Evolutionary conservation across 2,329 filamentous ascomycete genomes (phyloP).

Genomic region (Pseudonectria foliicola): DNA sequence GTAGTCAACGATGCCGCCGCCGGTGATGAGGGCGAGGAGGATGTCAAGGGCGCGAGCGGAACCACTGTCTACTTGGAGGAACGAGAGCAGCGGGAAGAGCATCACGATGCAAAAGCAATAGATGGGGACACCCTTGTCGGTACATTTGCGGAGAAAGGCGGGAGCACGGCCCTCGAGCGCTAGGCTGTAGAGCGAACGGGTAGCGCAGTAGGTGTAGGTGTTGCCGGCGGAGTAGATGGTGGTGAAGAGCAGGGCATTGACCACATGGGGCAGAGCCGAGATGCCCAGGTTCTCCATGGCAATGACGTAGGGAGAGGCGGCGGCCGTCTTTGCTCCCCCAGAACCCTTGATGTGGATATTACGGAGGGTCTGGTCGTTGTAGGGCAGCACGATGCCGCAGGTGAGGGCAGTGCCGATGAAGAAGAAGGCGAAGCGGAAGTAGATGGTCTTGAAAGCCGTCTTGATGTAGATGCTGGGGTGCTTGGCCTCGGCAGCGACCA

Average conservation of each 20-base stretch:
- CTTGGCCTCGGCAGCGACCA: slow-evolving; percentile 64
- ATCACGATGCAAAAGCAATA: slow-evolving; percentile 64
- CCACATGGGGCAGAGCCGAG: slow-evolving; percentile 57
- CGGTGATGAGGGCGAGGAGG: slow-evolving; percentile 64
- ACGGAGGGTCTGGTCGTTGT: slow-evolving; percentile 58
- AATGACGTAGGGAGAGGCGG: slow-evolving; percentile 59
- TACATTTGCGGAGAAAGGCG: slow-evolving; percentile 52
- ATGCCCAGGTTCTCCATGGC: slow-evolving; percentile 63
- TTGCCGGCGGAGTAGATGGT: slow-evolving; percentile 63
- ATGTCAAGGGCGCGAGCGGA: slow-evolving; percentile 63
- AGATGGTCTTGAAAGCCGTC: slow-evolving; percentile 69
- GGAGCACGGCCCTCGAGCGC: slow-evolving; percentile 63
- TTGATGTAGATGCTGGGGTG: slow-evolving; percentile 65
- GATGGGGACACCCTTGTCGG: slow-evolving; percentile 60
- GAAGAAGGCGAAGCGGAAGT: slow-evolving; percentile 69
- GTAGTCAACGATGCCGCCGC: slow-evolving; percentile 69
- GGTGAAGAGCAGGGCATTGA: slow-evolving; percentile 65
- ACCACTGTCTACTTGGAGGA: slow-evolving; percentile 62
- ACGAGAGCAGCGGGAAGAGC: slow-evolving; percentile 62
- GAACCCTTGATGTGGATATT: no score
- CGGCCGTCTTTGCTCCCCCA: no score
- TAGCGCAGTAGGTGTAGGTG: slow-evolving; percentile 57
- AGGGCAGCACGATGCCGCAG: slow-evolving; percentile 65
- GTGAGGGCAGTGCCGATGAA: slow-evolving; percentile 68
- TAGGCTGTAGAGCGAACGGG: slow-evolving; percentile 60